phyloP scores from a whole-genome alignment of 2,329 filamentous ascomycete species.

The Periconia sp. region DNA sequence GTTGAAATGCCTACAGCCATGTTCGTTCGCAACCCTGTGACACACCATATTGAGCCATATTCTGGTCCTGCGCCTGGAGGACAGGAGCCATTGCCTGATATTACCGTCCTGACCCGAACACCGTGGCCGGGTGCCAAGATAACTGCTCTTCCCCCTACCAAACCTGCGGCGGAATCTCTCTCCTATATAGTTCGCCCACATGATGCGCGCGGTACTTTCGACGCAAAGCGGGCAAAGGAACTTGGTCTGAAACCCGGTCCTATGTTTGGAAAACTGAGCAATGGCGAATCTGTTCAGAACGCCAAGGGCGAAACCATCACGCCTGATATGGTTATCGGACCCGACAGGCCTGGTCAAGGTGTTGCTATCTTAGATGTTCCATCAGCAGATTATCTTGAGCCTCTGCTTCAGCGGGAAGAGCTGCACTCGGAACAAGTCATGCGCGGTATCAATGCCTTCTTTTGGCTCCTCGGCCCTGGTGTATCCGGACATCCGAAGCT shows the following conservation, averaged over 20 bases:
- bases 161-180: slow-evolving; percentile 70
- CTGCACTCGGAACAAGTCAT: slow-evolving; percentile 71
- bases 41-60: slow-evolving; percentile 72
- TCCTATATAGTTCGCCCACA: slow-evolving; percentile 87
- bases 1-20: slow-evolving; percentile 72
- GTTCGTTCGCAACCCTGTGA: slow-evolving; percentile 68
- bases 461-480: slow-evolving; percentile 81
- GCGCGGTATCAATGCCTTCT: slow-evolving; percentile 68
- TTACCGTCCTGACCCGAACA: slow-evolving; percentile 73
- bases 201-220: slow-evolving; percentile 80
- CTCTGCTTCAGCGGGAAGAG: slow-evolving; percentile 73
- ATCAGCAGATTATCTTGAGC: slow-evolving; percentile 70
- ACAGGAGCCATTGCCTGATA: slow-evolving; percentile 60
- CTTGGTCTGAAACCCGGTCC: slow-evolving; percentile 67
- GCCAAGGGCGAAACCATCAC: slow-evolving; percentile 73
- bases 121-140: slow-evolving; percentile 79
- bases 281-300: slow-evolving; percentile 68
- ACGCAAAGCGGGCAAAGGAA: slow-evolving; percentile 66
- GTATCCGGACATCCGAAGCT: slow-evolving; percentile 69
- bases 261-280: slow-evolving; percentile 66
- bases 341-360: slow-evolving; percentile 70
- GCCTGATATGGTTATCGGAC: slow-evolving; percentile 83
- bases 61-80: slow-evolving; percentile 68
- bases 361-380: slow-evolving; percentile 84
- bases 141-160: slow-evolving; percentile 69